These are phyloP conservation scores for Teunomyces funiuensis DNA, from an alignment of 805 yeast species.

Conservation along the genomic window DNA sequence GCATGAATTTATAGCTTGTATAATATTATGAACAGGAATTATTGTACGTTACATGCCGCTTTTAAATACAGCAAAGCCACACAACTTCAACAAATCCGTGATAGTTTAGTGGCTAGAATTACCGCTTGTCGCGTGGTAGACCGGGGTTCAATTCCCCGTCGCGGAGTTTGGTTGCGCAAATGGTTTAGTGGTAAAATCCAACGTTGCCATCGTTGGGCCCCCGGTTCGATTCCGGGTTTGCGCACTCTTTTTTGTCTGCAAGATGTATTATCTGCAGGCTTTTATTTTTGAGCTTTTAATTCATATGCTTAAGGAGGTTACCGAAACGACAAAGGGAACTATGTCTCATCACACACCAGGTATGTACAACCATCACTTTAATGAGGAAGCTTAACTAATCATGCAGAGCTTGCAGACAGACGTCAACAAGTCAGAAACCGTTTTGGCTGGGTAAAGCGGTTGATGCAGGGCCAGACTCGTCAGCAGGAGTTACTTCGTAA, in stretches of 20 bases:
- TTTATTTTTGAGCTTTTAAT: background rate
- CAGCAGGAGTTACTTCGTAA: slow-evolving; percentile 11
- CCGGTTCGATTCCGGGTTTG: slow-evolving; percentile 12
- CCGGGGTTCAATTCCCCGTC: slow-evolving; percentile 20
- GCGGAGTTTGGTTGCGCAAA: slow-evolving; percentile 14
- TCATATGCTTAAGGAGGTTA: background rate
- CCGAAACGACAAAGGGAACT: background rate
- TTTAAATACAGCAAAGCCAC: too few relatives aligned
- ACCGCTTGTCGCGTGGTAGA: slow-evolving; percentile 19
- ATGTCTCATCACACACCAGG: slow-evolving; percentile 1
- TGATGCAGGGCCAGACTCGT: slow-evolving; percentile 37
- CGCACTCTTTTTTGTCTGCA: slow-evolving; percentile 5
- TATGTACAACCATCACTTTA: background rate
- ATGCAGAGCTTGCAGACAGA: slow-evolving; percentile 17
- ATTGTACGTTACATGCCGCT: too few relatives aligned
- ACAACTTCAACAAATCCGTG: slow-evolving; percentile 11
- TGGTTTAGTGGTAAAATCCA: slow-evolving; percentile 13
- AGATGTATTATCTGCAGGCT: background rate
- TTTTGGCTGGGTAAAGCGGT: slow-evolving; percentile 41
- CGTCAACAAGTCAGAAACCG: slow-evolving; percentile 32
- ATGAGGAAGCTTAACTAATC: background rate
- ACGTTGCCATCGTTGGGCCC: slow-evolving; percentile 14
- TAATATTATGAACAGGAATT: too few relatives aligned
- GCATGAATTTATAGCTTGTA: background rate
- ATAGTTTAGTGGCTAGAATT: slow-evolving; percentile 18